Evolutionary conservation across 768 basidiomycete genomes (phyloP).

Genomic region (Russula abietina): DNA sequence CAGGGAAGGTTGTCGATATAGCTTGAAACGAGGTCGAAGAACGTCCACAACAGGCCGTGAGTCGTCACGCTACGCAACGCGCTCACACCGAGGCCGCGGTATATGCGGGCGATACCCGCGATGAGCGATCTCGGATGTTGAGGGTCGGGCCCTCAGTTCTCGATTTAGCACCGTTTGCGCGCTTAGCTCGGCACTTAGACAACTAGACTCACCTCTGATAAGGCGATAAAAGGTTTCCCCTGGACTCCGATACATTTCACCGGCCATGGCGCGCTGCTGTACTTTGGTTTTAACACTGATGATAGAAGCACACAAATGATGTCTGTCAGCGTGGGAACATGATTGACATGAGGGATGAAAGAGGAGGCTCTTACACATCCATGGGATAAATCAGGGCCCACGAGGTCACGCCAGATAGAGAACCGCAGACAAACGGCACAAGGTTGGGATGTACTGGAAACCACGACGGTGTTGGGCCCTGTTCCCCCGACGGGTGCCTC

Average conservation of each 20-base stretch:
- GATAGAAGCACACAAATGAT: conserved; percentile 19
- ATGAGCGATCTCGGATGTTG: conserved; percentile 68
- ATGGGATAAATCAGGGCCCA: conserved; percentile 76
- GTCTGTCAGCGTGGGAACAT: conserved; percentile 11
- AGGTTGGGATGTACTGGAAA: conserved; percentile 72
- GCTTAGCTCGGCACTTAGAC: not conserved
- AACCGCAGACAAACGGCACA: conserved; percentile 89
- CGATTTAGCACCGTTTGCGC: not conserved
- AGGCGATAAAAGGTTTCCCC: conserved; percentile 71
- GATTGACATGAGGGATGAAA: not conserved
- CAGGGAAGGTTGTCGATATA: conserved; percentile 63
- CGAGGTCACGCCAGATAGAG: conserved; percentile 70
- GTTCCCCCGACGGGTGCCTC: conserved; percentile 67
- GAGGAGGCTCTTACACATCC: conserved; percentile 61
- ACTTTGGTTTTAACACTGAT: conserved; percentile 86
- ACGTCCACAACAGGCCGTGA: conserved; percentile 89
- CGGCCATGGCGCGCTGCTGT: conserved; percentile 87
- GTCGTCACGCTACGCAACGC: conserved; percentile 89
- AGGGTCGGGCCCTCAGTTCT: conserved; percentile 63
- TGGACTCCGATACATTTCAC: conserved; percentile 63
- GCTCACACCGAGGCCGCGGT: conserved; percentile 91
- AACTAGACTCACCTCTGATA: conserved; percentile 57
- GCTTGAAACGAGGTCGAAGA: conserved; percentile 74
- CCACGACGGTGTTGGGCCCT: conserved; percentile 79
- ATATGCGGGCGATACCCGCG: conserved; percentile 75